These are phyloP conservation scores for Skeletonema menzelii DNA, from an alignment of 108 stramenopile species.

Conservation along the genomic window DNA sequence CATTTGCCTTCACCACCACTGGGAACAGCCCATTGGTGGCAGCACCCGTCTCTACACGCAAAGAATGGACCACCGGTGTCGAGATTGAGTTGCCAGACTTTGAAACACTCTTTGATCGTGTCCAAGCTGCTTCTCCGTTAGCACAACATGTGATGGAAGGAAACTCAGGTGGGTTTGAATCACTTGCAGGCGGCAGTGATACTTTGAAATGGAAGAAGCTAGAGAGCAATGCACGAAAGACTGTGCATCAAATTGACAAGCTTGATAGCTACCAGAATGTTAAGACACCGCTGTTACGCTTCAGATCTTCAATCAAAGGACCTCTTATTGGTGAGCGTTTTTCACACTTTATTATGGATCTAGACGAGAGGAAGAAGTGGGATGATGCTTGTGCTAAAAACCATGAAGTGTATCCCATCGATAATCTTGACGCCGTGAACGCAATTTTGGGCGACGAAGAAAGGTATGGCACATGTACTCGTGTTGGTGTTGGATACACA, in stretches of 20 bases:
- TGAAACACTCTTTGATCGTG: conserved; percentile 40
- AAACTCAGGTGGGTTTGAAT: conserved; percentile 38
- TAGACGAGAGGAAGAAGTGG: conserved; percentile 49
- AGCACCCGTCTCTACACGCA: conserved; percentile 7
- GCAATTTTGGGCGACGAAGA: conserved; percentile 16
- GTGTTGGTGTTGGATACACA: conserved; percentile 45
- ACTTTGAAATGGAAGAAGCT: conserved; percentile 46
- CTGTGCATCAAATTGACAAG: conserved; percentile 45
- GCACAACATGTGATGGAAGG: conserved; percentile 44
- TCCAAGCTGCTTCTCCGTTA: conserved; percentile 42
- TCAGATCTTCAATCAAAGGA: conserved; percentile 45
- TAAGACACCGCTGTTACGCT: conserved; percentile 44
- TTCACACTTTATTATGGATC: conserved; percentile 44
- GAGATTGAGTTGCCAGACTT: conserved; percentile 49
- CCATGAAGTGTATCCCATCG: conserved; percentile 45
- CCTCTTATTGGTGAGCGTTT: conserved; percentile 42
- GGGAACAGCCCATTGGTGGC: neutral
- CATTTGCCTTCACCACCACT: conserved; percentile 15
- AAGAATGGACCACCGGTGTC: conserved; percentile 24
- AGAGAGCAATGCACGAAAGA: conserved; percentile 26
- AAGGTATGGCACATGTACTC: conserved; percentile 39
- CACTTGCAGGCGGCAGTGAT: conserved; percentile 21
- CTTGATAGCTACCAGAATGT: conserved; percentile 45
- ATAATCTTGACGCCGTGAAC: conserved; percentile 33
- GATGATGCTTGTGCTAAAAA: conserved; percentile 42